Base-by-base conservation (phyloP, 768 basidiomycete species). In the Suillus tomentosus region DNA sequence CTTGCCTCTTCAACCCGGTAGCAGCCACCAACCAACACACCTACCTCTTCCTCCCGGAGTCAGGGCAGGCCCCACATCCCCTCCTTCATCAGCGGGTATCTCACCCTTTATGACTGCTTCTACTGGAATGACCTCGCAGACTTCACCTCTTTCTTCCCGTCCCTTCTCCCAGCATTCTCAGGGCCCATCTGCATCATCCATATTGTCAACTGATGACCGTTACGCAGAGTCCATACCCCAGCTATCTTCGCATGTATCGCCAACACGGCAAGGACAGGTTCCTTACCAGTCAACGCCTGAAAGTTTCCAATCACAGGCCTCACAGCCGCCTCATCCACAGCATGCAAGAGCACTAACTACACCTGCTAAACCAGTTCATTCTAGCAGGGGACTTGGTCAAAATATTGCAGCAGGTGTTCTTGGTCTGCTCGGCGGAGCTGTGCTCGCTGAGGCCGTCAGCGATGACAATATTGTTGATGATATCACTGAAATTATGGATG, bases 401-500 rank as follows among this genome's bases (percentile, higher is more conserved):
- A 58, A 43, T 22, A 34, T 58, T 11, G 11, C 10, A 14, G 9
- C 14, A 34, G 51, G 17, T 7, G 60, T 50, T 47, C 31, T 51
- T 19, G 53, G 37, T 51, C 53, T 56, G 8, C 31, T 61, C 8
- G 22, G 53, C 6, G 50, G 36, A 24, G 53, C 24, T 57, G 37
- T 40, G 36, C 27, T 55, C 37, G 40, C 24, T 8, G 50, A 57
- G 48, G 8, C 31, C 31, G 24, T 17, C 5, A 5, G 54, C 13
- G 55, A 17, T 8, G 34, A 24, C 6, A 22, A 62, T 19, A 10
- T 62, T 57, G n/a, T 60, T 15, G 14, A 55, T 17, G 22, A 62
- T 60, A 57, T 60, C 36, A 10, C 40, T 53, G 36, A 15, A 19
- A 27, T 14, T 24, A 62, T 62, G 61, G 22, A 24, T 36, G 51